A percentile compares a stretch with the other conserved stretches of the same genome.
Conservation (phyloP, 139 green algal genomes). For the Chlorella sp. region DNA sequence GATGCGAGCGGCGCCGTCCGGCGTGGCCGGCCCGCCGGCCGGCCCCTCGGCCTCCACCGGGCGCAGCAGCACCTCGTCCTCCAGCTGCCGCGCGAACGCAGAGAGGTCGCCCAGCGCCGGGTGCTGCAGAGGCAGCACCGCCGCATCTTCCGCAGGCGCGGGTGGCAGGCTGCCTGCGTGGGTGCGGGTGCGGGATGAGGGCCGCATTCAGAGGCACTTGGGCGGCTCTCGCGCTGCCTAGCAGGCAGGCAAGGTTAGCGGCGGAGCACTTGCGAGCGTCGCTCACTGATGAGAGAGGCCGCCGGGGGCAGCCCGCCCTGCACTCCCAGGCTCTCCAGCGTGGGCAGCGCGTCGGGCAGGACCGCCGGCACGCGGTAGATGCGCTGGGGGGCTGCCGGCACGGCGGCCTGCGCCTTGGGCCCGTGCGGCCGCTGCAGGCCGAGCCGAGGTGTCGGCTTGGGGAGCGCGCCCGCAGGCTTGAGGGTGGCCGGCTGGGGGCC, state of each 20-base stretch:
- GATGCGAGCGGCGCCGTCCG: not conserved
- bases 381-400: not conserved
- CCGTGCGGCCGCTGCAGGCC: too few species aligned
- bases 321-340: not conserved
- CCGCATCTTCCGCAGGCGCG: not conserved
- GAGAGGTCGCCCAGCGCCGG: not conserved
- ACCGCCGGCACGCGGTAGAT: slow-evolving; percentile 5
- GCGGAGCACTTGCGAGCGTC: too few species aligned
- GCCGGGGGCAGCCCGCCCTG: not conserved
- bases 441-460: too few species aligned
- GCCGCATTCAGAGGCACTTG: too few species aligned
- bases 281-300: not conserved
- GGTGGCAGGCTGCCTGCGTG: not conserved
- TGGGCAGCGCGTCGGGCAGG: not conserved
- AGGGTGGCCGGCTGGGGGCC: too few species aligned
- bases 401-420: too few species aligned
- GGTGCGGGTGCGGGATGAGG: too few species aligned
- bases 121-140: not conserved
- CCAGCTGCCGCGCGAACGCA: not conserved
- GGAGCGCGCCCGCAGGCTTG: too few species aligned
- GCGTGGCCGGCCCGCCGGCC: not conserved
- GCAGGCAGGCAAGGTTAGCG: too few species aligned
- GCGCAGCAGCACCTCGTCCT: not conserved
- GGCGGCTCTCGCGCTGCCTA: too few species aligned
- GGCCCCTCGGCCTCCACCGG: not conserved